Evolutionary conservation across 78 protist species (phyloP), one percentile per base, ranked within the genome.

Genomic region (Creolimax fragrantissima): DNA sequence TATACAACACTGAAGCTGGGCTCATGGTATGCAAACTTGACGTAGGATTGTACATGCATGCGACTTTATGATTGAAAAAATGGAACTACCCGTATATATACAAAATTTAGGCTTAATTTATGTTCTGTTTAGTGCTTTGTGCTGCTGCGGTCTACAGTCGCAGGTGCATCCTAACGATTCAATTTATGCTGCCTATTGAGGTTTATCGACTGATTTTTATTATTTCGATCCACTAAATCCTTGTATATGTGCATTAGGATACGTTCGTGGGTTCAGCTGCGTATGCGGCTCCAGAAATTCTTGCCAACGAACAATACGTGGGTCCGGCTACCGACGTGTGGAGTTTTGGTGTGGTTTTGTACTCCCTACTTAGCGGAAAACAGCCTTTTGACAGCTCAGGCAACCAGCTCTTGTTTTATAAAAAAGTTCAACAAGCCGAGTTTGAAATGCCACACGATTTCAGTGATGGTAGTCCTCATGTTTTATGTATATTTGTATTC

Each of bases 301-400:
- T 91, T 24, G 84, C 84, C 89, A 67, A 67, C 44, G 43, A 45
- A 41, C 35, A 45, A 44, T 92, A 92, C 85, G 85, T 7, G 37
- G 94, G 94, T n/a, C 83, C 47, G 3, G 85, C 42, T 32, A 91
- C 94, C 11, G 96, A 95, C 83, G 90, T 93, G 2, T 95, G 96
- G 96, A 67, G 91, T 43, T 41, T 45, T 42, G 96, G 96, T 11
- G 95, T 95, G 11, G 84, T 95, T 2, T 41, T 83, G 7, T 83
- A 5, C 86, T 35, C 42, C 5, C 86, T 83, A 24, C 7, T 83
- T 36, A 5, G 17, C 41, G 86, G 86, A 24, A 6, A 24, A 41
- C 86, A 83, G 86, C 86, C 86, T 41, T 83, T 83, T 11, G 86
- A 83, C 86, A 6, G 35, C 86, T 39, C 5, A 5, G 7, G 7